A percentile compares a stretch with the other conserved stretches of the same genome.
phyloP scores from a whole-genome alignment of 2,329 filamentous ascomycete species.

The Curvularia sp. region DNA sequence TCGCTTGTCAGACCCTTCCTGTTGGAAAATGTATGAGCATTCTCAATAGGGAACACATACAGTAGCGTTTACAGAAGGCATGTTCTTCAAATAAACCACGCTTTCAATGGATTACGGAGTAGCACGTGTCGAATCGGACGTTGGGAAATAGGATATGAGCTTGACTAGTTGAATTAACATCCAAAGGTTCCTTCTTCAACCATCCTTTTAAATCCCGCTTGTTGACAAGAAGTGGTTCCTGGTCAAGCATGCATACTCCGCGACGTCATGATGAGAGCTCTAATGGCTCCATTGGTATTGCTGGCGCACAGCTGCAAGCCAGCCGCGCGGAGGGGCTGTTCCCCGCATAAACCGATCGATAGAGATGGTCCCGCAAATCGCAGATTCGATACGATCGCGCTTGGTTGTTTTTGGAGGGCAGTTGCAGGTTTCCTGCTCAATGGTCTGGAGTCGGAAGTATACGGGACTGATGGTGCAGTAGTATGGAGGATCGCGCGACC shows the following conservation, averaged over 20 bases:
- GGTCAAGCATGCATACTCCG: not conserved
- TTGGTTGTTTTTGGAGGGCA: not conserved
- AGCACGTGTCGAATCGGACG: not conserved
- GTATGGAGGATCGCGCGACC: not conserved
- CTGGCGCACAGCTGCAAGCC: slow-evolving; percentile 5
- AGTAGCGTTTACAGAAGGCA: slow-evolving; percentile 16
- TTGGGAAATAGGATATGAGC: not conserved
- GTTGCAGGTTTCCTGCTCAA: not conserved
- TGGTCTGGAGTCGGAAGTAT: not conserved
- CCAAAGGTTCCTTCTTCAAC: not conserved
- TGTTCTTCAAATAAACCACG: not conserved
- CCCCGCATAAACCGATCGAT: slow-evolving; percentile 1
- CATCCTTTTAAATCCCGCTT: not conserved
- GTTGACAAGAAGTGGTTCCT: slow-evolving; percentile 1
- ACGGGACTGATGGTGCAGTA: not conserved
- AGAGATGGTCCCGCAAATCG: not conserved
- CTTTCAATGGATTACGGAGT: not conserved
- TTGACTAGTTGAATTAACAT: not conserved
- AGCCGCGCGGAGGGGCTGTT: not conserved
- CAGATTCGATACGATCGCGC: slow-evolving; percentile 1
- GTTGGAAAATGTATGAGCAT: not conserved
- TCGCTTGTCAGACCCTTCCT: not conserved
- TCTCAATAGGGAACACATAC: not conserved
- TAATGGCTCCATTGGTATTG: slow-evolving; percentile 22
- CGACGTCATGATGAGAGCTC: slow-evolving; percentile 32